A percentile compares a stretch with the other conserved stretches of the same genome.
Conservation (phyloP, 2,329 filamentous ascomycete genomes). For the Escovopsis sp. region DNA sequence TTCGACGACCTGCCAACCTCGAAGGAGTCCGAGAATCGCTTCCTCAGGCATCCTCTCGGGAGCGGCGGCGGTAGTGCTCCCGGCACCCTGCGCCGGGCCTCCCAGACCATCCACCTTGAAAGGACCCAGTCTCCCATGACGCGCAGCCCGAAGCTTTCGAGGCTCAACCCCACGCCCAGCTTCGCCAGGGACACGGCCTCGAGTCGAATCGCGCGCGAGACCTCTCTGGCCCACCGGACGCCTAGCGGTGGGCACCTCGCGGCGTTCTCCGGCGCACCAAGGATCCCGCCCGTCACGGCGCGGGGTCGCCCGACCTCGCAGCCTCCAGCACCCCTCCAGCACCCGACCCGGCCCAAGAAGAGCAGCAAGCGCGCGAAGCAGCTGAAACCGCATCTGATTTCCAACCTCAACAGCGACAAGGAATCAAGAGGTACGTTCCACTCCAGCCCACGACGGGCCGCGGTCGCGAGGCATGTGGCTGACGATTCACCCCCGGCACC, state of each 20-base stretch:
- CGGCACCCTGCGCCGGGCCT: constrained; percentile 42
- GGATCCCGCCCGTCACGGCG: constrained; percentile 37
- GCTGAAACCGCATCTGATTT: constrained; percentile 74
- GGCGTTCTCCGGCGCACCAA: constrained; percentile 36
- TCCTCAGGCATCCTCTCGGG: constrained; percentile 53
- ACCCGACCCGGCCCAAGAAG: constrained; percentile 39
- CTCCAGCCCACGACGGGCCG: no score
- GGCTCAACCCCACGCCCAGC: constrained; percentile 40
- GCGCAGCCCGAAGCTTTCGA: constrained; percentile 40
- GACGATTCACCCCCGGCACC: constrained; percentile 11
- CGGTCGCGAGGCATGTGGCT: no score
- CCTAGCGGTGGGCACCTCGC: constrained; percentile 39
- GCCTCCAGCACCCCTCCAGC: constrained; percentile 20
- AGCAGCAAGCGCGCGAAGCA: constrained; percentile 45
- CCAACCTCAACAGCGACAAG: constrained; percentile 60
- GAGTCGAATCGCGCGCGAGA: constrained; percentile 50
- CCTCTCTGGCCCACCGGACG: constrained; percentile 43
- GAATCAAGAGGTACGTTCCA: constrained; percentile 55
- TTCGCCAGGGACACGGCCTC: constrained; percentile 53
- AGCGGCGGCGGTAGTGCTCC: constrained; percentile 19
- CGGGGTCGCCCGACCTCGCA: constrained; percentile 32
- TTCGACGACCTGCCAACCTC: constrained; percentile 95
- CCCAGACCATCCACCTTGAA: constrained; percentile 40
- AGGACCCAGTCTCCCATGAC: constrained; percentile 39
- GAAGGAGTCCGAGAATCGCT: constrained; percentile 64